Percentiles rank a stretch among this genome's conserved stretches.
phyloP scores from a whole-genome alignment of 495 filamentous ascomycete species.

The Penicillium goetzii region DNA sequence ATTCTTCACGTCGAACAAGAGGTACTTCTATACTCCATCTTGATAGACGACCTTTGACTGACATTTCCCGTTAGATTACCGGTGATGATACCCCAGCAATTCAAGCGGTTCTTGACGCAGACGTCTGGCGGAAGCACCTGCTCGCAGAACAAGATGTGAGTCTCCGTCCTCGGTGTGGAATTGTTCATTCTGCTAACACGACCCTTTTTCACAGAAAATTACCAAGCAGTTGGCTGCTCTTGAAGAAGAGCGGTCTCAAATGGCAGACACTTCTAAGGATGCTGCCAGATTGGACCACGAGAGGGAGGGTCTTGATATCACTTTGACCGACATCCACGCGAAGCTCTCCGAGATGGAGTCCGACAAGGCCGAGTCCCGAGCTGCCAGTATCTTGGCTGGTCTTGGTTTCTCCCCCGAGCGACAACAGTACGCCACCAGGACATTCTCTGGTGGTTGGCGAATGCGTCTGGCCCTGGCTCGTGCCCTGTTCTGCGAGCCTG shows the following conservation, averaged over 20 bases:
- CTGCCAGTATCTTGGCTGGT: conserved; percentile 94
- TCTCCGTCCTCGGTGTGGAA: conserved; percentile 9
- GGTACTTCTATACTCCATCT: conserved; percentile 49
- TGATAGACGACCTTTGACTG: conserved; percentile 9
- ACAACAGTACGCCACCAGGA: conserved; percentile 92
- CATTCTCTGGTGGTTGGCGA: conserved; percentile 99
- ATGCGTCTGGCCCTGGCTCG: conserved; percentile 95
- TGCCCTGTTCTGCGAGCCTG: conserved; percentile 97
- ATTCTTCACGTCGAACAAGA: conserved; percentile 99
- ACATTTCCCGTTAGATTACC: conserved; percentile 63
- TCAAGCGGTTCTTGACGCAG: conserved; percentile 95
- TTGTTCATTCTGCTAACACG: conserved; percentile 19
- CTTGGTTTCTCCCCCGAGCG: conserved; percentile 94
- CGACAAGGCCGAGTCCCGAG: conserved; percentile 94
- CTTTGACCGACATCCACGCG: conserved; percentile 83
- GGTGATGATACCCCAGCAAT: conserved; percentile 95
- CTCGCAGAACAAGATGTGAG: conserved; percentile 84
- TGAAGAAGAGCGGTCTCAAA: conserved; percentile 73
- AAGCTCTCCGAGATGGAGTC: conserved; percentile 99
- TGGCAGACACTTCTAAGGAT: conserved; percentile 87
- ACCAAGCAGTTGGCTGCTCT: conserved; percentile 74
- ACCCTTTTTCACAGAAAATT: conserved; percentile 67
- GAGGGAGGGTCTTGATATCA: conserved; percentile 85
- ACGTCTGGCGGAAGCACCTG: conserved; percentile 98
- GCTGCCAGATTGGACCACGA: conserved; percentile 82